Evolutionary conservation across 495 filamentous ascomycete species (phyloP), one percentile per base, ranked within the genome.

Genomic region (Haplographium delicatum): DNA sequence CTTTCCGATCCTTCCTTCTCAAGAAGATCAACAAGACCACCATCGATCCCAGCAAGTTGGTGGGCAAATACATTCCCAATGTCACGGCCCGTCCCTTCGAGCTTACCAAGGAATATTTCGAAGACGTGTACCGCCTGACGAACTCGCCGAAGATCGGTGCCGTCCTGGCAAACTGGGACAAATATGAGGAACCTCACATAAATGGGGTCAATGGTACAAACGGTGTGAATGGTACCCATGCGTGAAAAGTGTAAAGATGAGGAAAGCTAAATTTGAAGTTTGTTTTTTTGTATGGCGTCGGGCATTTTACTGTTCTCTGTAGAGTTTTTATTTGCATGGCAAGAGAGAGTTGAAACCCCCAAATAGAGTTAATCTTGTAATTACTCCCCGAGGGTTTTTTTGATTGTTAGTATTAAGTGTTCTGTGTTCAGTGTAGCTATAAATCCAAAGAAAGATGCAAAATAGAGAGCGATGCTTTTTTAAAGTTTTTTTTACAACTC

Each of bases 21-120:
- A 97, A 97, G 86, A 98, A 98, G 78, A 97, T 98, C 76, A 86
- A 96, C 75, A 93, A 94, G 78, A 95, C 88, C 16, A 91, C 85
- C 35, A 97, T 98, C 64, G 93, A 98, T 62, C 93, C 93, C 13
- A 82, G 85, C 71, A 98, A 97, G 73, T 70, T 98, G 58, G 72
- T 98, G 57, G 94, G 93, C 48, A 98, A 98, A 74, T 98, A 98
- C 73, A 96, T 98, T 52, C 93, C 93, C 56, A 98, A 98, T 66
- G 93, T 98, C 44, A 98, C 93, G 13, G 93, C 93, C 26, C 81
- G 82, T 62, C 93, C 93, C 13, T 98, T 98, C 66, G 86, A 93
- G 65, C 76, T 98, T 39, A 91, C 88, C 16, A 96, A 94, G 76
- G 94, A 96, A 68, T 98, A 98, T 72, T 98, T 98, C 67, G 91